A percentile compares a stretch with the other conserved stretches of the same genome.
Conservation (phyloP, 768 basidiomycete genomes). For the Tylopilus felleus region DNA sequence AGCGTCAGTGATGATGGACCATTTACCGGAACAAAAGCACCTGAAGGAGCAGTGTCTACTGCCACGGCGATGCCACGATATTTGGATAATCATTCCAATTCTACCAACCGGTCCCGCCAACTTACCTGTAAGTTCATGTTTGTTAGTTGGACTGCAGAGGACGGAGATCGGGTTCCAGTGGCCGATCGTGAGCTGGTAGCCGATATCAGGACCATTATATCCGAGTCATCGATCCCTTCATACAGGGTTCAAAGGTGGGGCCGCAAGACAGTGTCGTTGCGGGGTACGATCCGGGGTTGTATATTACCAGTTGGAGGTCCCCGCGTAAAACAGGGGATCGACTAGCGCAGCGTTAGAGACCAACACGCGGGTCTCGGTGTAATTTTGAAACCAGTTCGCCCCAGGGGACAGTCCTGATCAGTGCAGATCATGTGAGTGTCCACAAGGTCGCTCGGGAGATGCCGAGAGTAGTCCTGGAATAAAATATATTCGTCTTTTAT, state of each 20-base stretch:
- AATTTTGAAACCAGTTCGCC: background rate
- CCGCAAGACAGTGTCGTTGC: background rate
- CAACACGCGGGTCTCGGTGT: no score
- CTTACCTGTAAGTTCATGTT: background rate
- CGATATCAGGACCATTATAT: no score
- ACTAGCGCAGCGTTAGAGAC: background rate
- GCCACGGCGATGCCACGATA: background rate
- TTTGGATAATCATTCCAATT: no score
- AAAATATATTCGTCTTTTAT: conserved; percentile 17
- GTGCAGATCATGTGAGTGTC: background rate
- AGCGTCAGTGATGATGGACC: background rate
- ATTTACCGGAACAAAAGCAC: background rate
- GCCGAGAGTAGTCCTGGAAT: conserved; percentile 1
- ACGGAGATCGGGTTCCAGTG: background rate
- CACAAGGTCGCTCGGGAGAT: background rate
- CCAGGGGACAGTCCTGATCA: background rate
- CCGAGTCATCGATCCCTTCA: no score
- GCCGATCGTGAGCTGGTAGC: no score
- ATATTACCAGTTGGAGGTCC: background rate
- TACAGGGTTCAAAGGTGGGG: background rate
- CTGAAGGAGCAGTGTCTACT: background rate
- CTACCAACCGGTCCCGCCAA: no score
- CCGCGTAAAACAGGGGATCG: background rate
- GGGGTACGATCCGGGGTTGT: background rate
- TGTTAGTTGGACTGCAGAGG: background rate